Base-by-base conservation (phyloP, 108 stramenopile species). In the Pseudonitzschia pungens region DNA sequence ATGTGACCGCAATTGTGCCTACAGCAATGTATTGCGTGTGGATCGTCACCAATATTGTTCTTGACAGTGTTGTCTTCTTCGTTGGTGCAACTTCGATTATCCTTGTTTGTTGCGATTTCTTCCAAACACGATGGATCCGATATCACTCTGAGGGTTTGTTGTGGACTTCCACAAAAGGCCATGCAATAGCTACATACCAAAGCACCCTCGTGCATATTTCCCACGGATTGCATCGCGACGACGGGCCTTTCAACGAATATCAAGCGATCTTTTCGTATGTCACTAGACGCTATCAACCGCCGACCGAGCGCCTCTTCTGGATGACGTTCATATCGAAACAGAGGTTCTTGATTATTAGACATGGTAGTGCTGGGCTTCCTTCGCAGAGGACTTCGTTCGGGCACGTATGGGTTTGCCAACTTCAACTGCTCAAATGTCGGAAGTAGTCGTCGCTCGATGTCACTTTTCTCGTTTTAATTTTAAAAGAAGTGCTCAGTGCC, bases 221-320 rank as follows among this genome's bases (percentile, higher is more conserved):
- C 87, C 14, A 71, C 58, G 20, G 80, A 79, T 74, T 86, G 87
- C 51, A 86, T 69, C 7, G 71, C 66, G 9, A 86, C 22, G 62
- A 86, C 59, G 11, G 87, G 85, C 14, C 84, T 76, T 63, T 89
- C 87, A 40, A 72, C 70, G 68, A 83, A 89, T 10, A 89, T 58
- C 68, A 89, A 48, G 45, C 67, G 71, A 69, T 71, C 76, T 69
- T 79, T 71, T 24, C 26, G 26, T 15, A 86, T 77, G 33, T 21
- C 20, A 26, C 50, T 24, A 20, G 70, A 56, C 1, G 87, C 83
- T 15, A 75, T 59, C 28, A 89, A 62, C 52, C 85, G 81, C n/a
- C 87, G 80, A 21, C 87, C 87, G 22, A 77, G 76, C 9, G 43
- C 48, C n/a, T 62, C 60, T 12, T 62, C 60, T n/a, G 68, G 40